A percentile compares a stretch with the other conserved stretches of the same genome.
These are phyloP conservation scores for Pleurozium schreberi DNA, from an alignment of 225 moss, liverwort and hornwort species.

Conservation along the genomic window DNA sequence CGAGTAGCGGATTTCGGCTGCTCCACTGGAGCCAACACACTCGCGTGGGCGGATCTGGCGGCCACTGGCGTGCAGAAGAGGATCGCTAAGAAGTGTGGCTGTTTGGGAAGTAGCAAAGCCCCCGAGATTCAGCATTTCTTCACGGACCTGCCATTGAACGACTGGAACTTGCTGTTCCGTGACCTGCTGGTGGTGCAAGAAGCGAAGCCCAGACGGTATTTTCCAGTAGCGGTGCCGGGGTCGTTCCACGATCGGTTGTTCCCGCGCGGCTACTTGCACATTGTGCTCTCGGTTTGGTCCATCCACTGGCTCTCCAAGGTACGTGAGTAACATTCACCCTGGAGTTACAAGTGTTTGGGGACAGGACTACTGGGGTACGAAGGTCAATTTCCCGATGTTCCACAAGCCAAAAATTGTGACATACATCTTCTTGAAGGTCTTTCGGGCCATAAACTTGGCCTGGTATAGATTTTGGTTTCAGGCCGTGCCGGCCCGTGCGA, in stretches of 20 bases:
- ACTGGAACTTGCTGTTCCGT: slow-evolving; percentile 45
- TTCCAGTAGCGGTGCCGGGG: slow-evolving; percentile 27
- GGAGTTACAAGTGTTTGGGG: neutral
- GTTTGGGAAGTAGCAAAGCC: neutral
- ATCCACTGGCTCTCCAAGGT: slow-evolving; percentile 29
- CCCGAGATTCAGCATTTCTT: slow-evolving; percentile 37
- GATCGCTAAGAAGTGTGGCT: neutral
- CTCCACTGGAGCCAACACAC: slow-evolving; percentile 4
- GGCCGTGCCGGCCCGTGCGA: neutral
- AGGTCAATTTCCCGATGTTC: neutral
- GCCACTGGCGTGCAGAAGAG: neutral
- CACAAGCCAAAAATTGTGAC: neutral
- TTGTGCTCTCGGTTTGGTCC: slow-evolving; percentile 17
- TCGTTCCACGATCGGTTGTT: slow-evolving; percentile 25
- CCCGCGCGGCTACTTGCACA: slow-evolving; percentile 16
- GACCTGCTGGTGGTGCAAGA: neutral
- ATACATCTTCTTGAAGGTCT: neutral
- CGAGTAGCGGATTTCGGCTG: slow-evolving; percentile 33
- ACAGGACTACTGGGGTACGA: neutral
- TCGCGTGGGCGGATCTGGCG: neutral
- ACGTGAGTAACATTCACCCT: neutral
- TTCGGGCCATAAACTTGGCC: neutral
- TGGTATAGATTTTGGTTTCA: neutral
- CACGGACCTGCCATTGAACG: slow-evolving; percentile 33
- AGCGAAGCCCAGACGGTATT: neutral